Percentiles rank a stretch among this genome's conserved stretches.
Evolutionary conservation across 2,329 filamentous ascomycete species (phyloP).

Genomic region (Ascochyta fabae): DNA sequence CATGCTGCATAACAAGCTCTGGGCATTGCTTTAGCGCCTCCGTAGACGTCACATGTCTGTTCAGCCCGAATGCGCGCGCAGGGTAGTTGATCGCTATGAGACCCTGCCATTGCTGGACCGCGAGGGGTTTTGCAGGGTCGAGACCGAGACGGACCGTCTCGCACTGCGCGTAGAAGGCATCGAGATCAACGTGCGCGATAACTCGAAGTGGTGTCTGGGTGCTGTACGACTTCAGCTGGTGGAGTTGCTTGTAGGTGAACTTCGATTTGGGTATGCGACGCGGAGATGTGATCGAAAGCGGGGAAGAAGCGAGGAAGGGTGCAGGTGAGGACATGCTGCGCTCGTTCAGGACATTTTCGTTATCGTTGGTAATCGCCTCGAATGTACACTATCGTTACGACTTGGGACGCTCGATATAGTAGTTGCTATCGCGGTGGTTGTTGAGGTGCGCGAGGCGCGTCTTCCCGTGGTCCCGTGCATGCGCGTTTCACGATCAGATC

Average conservation of each 20-base stretch:
- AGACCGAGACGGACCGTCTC: slow-evolving; percentile 86
- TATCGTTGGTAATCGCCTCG: neutral
- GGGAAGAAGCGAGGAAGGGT: slow-evolving; percentile 56
- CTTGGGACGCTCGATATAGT: neutral
- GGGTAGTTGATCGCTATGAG: slow-evolving; percentile 97
- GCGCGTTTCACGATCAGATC: slow-evolving; percentile 34
- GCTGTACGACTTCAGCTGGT: slow-evolving; percentile 74
- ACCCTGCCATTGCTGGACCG: slow-evolving; percentile 94
- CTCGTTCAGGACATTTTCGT: slow-evolving; percentile 20
- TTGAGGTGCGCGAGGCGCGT: slow-evolving; percentile 30
- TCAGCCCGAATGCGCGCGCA: slow-evolving; percentile 80
- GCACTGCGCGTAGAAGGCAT: slow-evolving; percentile 95
- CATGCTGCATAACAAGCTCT: slow-evolving; percentile 83
- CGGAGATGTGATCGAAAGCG: slow-evolving; percentile 48
- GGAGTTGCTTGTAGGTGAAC: slow-evolving; percentile 85
- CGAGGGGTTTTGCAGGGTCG: slow-evolving; percentile 78
- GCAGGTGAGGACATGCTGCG: slow-evolving; percentile 56
- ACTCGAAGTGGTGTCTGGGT: slow-evolving; percentile 80
- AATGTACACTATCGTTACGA: neutral
- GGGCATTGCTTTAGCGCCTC: slow-evolving; percentile 91
- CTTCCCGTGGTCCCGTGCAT: slow-evolving; percentile 44
- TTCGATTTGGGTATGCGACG: slow-evolving; percentile 62
- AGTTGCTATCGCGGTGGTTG: neutral
- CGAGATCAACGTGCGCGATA: slow-evolving; percentile 90
- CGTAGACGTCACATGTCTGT: slow-evolving; percentile 75